Base-by-base conservation (phyloP, 768 basidiomycete species). In the Mycena albidolilacea region DNA sequence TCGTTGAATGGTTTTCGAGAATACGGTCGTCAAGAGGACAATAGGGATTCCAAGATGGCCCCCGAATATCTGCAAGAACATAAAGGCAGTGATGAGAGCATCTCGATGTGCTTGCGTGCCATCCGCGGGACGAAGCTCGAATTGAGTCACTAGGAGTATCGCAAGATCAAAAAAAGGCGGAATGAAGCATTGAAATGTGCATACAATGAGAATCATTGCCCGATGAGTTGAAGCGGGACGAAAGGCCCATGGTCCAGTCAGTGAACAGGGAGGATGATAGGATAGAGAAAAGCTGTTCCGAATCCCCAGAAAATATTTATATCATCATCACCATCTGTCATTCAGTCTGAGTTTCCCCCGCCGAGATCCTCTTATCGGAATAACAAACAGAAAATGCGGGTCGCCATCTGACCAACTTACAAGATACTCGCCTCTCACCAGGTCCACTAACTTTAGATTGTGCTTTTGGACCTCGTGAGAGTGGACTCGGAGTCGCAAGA, bases 21-120 rank as follows among this genome's bases (percentile, higher is more conserved):
- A 1, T 7, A 9, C 11, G 14, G 54, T 19, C 12, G 62, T 70
- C 21, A 70, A 41, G 30, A 70, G 15, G 8, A 70, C 4, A 4
- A 70, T 37, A 5, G 69, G 69, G 3, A 70, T 64, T 17, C 69
- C 69, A 21, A 70, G 17, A 50, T 70, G 69, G 12, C 69, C 69
- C 7, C 69, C 69, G 15, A 70, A 70, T 5, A 70, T 64, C 37
- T 70, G 69, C 14, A 70, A 23, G 62, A 64, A 70, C 69, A 70
- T 70, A 23, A 64, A 70, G 10, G 30, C 69, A 4, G 54, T 35
- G 5, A 70, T 50, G 1, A 70, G 44, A 7, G 48, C 48, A 23
- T 23, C 15, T 23, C 52, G 68, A 10, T 69, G 48, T 11, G 48
- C 37, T 43, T 55, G 15, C 3, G 60, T 54, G 14, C 68, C 68